Base-by-base conservation (phyloP, 768 basidiomycete species). In the Mrakia frigida region DNA sequence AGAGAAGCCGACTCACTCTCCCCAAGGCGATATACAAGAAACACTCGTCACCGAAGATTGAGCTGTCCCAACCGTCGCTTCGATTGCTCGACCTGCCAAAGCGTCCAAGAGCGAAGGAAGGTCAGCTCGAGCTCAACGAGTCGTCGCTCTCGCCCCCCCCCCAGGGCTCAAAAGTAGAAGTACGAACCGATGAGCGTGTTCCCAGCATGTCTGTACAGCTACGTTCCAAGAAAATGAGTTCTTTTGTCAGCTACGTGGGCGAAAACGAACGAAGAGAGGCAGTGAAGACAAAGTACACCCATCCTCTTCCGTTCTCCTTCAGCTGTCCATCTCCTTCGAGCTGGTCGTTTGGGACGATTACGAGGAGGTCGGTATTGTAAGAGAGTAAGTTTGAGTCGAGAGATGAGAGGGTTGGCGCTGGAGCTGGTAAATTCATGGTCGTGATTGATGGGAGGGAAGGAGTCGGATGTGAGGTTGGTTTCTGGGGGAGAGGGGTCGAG, bases 1-100 rank as follows among this genome's bases (percentile, higher is more conserved):
- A n/a, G n/a, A n/a, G n/a, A n/a, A n/a, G n/a, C n/a, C n/a, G n/a
- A 63, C 61, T 63, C 61, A 63, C 61, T 63, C 61, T 63, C 61
- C 61, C 61, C 61, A 63, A 37, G 61, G 61, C 35, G 61, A 63
- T 33, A 63, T 63, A 37, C 61, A 63, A 14, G 61, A 63, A 7
- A 63, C 61, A 16, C 61, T 63, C 33, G 61, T 33, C 6, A 63
- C 61, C 9, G 61, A 33, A 21, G 61, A 31, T 37, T 35, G n/a
- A 16, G 61, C n/a, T 5, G 61, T 63, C 16, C 28, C 35, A 3
- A 63, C n/a, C 3, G 61, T 21, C 21, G 61, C 31, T 37, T 63
- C 61, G 33, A 63, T 33, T 23, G 35, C 31, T 37, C 61, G 61
- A 37, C 61, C 61, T 63, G 61, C 14, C 33, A 31, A 23, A 63